phyloP scores from a whole-genome alignment of 2,329 filamentous ascomycete species.

The Bipolaris victoriae region DNA sequence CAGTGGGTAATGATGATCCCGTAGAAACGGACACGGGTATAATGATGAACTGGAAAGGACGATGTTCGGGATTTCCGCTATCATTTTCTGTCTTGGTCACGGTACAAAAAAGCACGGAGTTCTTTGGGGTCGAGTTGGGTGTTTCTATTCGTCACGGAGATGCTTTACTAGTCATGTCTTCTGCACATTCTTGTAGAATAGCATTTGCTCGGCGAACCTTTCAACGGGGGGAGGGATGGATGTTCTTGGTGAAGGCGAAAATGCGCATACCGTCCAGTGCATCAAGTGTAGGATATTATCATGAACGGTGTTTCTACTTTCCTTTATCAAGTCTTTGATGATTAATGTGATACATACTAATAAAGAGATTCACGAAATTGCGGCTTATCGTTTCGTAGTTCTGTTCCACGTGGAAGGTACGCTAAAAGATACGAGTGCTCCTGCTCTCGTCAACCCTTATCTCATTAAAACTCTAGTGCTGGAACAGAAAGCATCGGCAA shows the following conservation, averaged over 20 bases:
- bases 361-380: background rate
- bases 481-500: background rate
- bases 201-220: constrained; percentile 30
- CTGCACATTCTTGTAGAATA: constrained; percentile 31
- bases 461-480: background rate
- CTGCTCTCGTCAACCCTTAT: background rate
- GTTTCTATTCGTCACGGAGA: constrained; percentile 17
- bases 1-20: constrained; percentile 26
- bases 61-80: constrained; percentile 12
- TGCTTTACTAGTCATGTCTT: constrained; percentile 21
- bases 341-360: background rate
- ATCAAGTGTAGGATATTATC: constrained; percentile 31
- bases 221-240: constrained; percentile 5
- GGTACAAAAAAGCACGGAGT: constrained; percentile 27
- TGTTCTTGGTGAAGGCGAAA: constrained; percentile 12
- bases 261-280: constrained; percentile 17
- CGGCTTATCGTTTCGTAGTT: background rate
- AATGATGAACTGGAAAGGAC: constrained; percentile 6
- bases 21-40: constrained; percentile 10
- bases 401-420: background rate
- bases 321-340: background rate
- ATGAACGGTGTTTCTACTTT: constrained; percentile 19
- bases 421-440: background rate
- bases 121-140: constrained; percentile 19
- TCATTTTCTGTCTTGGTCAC: constrained; percentile 18